Evolutionary conservation across 306 rosid species (phyloP).

Genomic region (Albizia julibrissin): DNA sequence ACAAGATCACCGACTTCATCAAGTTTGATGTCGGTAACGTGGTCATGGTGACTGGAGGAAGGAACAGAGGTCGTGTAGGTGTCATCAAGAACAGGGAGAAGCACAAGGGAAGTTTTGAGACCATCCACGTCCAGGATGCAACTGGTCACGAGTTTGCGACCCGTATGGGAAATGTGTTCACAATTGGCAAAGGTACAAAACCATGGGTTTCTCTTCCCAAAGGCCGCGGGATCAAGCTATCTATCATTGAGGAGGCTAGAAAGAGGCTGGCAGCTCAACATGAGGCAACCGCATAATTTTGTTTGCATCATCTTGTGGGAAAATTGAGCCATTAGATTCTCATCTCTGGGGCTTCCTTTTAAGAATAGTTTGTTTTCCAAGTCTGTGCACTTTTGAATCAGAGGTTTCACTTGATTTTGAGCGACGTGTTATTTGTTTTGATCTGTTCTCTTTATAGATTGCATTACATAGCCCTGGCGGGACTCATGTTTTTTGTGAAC

Average conservation of each 20-base stretch:
- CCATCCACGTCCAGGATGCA: conserved; percentile 69
- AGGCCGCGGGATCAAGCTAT: conserved; percentile 69
- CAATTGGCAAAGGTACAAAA: conserved; percentile 63
- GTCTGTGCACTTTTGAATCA: no score
- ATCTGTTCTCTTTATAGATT: no score
- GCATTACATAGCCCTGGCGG: no score
- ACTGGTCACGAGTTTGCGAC: conserved; percentile 68
- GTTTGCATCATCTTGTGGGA: neutral
- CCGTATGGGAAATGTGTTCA: conserved; percentile 62
- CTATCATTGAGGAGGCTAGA: conserved; percentile 75
- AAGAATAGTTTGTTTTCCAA: neutral
- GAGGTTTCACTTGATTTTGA: no score
- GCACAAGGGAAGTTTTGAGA: conserved; percentile 74
- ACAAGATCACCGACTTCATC: conserved; percentile 64
- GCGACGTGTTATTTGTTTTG: neutral
- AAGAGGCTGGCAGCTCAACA: conserved; percentile 59
- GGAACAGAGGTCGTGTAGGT: conserved; percentile 77
- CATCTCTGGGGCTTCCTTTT: neutral
- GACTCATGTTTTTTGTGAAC: no score
- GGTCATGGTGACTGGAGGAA: conserved; percentile 79
- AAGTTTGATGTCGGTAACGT: conserved; percentile 76
- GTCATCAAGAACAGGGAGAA: conserved; percentile 74
- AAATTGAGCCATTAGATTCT: neutral
- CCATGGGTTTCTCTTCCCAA: conserved; percentile 66
- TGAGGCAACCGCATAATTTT: conserved; percentile 36